Evolutionary conservation across 768 basidiomycete genomes (phyloP), one percentile per base, ranked within the genome.

Genomic region (Phanerodontia chrysosporium): DNA sequence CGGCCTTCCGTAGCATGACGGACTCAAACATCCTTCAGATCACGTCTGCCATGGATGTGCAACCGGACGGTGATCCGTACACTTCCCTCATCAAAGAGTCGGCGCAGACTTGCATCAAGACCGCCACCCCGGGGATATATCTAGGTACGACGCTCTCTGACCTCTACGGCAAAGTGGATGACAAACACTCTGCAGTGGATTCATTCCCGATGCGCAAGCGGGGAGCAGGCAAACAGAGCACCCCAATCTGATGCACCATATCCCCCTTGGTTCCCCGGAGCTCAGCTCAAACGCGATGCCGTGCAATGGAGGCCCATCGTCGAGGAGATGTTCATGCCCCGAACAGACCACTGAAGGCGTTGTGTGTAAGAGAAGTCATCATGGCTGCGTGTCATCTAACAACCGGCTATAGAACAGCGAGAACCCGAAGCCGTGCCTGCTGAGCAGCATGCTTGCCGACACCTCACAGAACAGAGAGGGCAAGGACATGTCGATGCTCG

Each of bases 181-280:
- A 51, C 28, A 30, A 10, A 51, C 28, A 10, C 18, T 13, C 14
- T 22, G 16, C 29, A 51, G 49, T 51, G 8, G 49, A 51, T n/a
- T 6, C 18, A 2, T 27, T 51, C 13, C 49, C 49, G 21, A 51
- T 51, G 30, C 24, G 9, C 21, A 8, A 36, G 51, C 28, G 12
- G 24, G 9, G 3, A 29, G 2, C 24, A 24, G 14, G 2, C 2
- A n/a, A 8, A 12, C 18, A 1, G n/a, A 30, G 22, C 21, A 46
- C 9, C 45, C 22, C 49, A 6, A 6, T 49, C 7, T 51, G 66
- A 65, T 67, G 59, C 62, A 67, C 29, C 52, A 67, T 45, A 14
- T 67, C 22, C 66, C 65, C 6, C 36, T 29, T 66, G 66, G 66
- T 45, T 66, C 27, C 66, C 66, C 42, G 66, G 66, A 2, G 65